Conservation (phyloP, 2,329 filamentous ascomycete species). For the Anthostomella pinea region DNA sequence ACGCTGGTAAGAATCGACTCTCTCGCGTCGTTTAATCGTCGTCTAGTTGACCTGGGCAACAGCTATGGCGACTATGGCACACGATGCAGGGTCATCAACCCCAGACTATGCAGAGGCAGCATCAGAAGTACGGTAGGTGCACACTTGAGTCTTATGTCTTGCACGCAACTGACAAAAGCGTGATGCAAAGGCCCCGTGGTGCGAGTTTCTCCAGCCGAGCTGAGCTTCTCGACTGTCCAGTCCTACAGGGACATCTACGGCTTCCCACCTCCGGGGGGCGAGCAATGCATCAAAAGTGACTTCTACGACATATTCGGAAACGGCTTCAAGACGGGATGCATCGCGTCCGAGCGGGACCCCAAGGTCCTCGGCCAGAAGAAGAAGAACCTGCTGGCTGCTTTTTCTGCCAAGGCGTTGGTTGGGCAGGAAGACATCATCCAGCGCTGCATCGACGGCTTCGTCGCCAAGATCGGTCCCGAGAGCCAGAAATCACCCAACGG, state of each 20-base stretch:
- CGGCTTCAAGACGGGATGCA: constrained; percentile 13
- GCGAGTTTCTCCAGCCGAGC: constrained; percentile 18
- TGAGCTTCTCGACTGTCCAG: constrained; percentile 11
- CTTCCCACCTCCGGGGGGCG: constrained; percentile 4
- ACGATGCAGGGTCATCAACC: constrained; percentile 14
- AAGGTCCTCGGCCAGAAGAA: constrained; percentile 11
- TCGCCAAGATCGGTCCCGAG: constrained; percentile 7
- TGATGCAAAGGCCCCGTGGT: constrained; percentile 12
- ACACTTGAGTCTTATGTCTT: constrained; percentile 1
- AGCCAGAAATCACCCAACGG: constrained; percentile 4
- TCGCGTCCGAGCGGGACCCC: constrained; percentile 18
- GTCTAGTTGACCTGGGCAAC: neutral
- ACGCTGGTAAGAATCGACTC: constrained; percentile 6
- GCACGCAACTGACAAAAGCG: neutral
- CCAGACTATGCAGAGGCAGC: constrained; percentile 6
- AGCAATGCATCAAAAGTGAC: constrained; percentile 13
- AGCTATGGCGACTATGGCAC: constrained; percentile 18
- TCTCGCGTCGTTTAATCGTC: neutral
- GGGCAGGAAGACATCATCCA: constrained; percentile 14
- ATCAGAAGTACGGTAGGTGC: constrained; percentile 16
- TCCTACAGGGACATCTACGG: constrained; percentile 19
- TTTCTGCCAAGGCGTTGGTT: constrained; percentile 9
- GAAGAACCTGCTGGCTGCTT: constrained; percentile 12
- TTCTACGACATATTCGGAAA: constrained; percentile 19
- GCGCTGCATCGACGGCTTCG: constrained; percentile 7